phyloP scores from a whole-genome alignment of 805 yeast species.

The Debaryomyces hansenii region DNA sequence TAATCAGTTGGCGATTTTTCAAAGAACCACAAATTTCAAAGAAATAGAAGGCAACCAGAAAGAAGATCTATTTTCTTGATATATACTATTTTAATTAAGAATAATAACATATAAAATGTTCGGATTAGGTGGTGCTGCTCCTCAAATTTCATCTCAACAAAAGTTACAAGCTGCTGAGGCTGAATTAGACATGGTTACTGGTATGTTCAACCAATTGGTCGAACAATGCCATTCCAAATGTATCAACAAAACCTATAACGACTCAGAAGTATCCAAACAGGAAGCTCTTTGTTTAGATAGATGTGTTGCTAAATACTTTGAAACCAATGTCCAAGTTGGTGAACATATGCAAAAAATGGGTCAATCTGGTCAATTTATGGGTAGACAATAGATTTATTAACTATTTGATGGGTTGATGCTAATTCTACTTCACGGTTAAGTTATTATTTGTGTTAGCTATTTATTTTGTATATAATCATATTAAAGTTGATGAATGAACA shows the following conservation, averaged over 20 bases:
- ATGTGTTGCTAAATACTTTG: conserved; percentile 94
- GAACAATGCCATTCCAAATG: conserved; percentile 89
- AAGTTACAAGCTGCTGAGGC: conserved; percentile 91
- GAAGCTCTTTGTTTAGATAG: conserved; percentile 91
- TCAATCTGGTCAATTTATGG: conserved; percentile 48
- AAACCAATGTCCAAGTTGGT: conserved; percentile 91
- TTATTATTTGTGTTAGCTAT: conserved; percentile 1
- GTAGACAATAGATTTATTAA: conserved; percentile 28
- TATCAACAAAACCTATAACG: conserved; percentile 62
- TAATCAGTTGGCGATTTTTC: conserved; percentile 2
- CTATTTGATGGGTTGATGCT: not conserved
- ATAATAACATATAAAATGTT: conserved; percentile 45
- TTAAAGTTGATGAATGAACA: not conserved
- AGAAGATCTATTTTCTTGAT: not conserved
- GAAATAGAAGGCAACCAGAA: not conserved
- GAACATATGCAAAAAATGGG: conserved; percentile 59
- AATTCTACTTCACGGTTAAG: not conserved
- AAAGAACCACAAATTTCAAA: conserved; percentile 4
- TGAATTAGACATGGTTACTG: conserved; percentile 95
- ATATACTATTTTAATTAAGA: conserved; percentile 3
- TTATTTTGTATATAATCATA: conserved; percentile 4
- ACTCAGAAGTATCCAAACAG: conserved; percentile 72
- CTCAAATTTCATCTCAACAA: conserved; percentile 71
- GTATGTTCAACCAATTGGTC: conserved; percentile 92
- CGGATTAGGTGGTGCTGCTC: conserved; percentile 75